Base-by-base conservation (phyloP, 2,329 filamentous ascomycete species). In the Pezicula neosporulosa region DNA sequence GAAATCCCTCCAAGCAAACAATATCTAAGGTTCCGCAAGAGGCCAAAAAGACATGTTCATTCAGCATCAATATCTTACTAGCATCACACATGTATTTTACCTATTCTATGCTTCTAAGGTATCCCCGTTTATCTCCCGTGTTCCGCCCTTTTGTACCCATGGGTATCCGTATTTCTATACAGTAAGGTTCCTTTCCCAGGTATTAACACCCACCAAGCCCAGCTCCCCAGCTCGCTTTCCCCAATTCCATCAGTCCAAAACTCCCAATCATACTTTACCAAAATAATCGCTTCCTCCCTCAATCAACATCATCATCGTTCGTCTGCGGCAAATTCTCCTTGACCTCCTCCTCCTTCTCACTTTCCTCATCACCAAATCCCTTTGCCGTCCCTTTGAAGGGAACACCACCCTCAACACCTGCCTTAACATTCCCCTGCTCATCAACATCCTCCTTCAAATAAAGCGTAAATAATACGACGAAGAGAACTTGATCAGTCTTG, bases 401-500 rank as follows among this genome's bases (percentile, higher is more conserved):
- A 41, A 61, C 62, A 1, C 63, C 64, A 3, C 57, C 63, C 49
- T 63, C 60, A 7, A 65, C 60, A 19, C 64, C 65, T 9, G 58
- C 57, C 52, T 80, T 83, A 8, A 84, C 63, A 1, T 73, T 74
- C 1, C 81, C 82, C 47, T 83, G 75, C 53, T 83, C 78, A 56
- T 82, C 77, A 33, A 85, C 72, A 55, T 87, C 77, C 44, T 89
- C 84, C 50, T 82, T 84, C 8, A 86, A 79, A 53, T 94, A 77
- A 4, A 97, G 75, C 16, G 85, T 87, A 67, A 97, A 93, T 5
- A 90, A 71, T 15, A 97, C 76, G 43, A 93, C 89, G 28, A 96
- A 82, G 61, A 96, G 89, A 15, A 89, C 79, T 33, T 89, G 80
- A 44, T 81, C 81, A 0, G 89, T 93, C 19, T 76, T 70, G 54